These are phyloP conservation scores for Logfia minima DNA, from an alignment of 129 eudicot species.

Conservation along the genomic window DNA sequence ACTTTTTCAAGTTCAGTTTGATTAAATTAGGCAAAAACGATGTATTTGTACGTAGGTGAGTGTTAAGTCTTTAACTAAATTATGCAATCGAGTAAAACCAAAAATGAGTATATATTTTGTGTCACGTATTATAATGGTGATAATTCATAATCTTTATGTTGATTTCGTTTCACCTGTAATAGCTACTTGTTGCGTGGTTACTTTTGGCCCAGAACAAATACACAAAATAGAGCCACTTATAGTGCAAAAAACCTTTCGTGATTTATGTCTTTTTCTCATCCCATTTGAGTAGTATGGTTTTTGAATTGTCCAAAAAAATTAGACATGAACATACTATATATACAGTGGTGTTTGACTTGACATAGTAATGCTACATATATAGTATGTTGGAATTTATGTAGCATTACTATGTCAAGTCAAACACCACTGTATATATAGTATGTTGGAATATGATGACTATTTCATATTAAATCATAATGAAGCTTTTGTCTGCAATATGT, in stretches of 20 bases:
- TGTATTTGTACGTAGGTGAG: not conserved
- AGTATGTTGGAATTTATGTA: too few species aligned
- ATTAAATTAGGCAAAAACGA: too few species aligned
- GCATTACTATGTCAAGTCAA: too few species aligned
- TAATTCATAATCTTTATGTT: not conserved
- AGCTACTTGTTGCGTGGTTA: not conserved
- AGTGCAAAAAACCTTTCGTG: not conserved
- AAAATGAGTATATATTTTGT: not conserved
- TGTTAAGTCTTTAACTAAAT: not conserved
- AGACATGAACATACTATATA: not conserved
- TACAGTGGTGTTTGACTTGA: not conserved
- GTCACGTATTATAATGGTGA: constrained; percentile 9
- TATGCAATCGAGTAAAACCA: not conserved
- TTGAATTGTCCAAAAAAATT: not conserved
- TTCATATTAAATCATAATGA: too few species aligned
- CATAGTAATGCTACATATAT: not conserved
- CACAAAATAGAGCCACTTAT: constrained; percentile 4
- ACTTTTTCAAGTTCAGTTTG: too few species aligned
- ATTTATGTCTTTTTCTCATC: not conserved
- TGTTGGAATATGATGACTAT: too few species aligned
- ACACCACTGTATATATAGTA: too few species aligned
- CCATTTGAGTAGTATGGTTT: not conserved
- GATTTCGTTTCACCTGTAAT: not conserved
- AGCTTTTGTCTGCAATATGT: too few species aligned
- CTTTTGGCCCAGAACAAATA: not conserved